Conservation (phyloP, 768 basidiomycete genomes). For the Serendipita vermifera region DNA sequence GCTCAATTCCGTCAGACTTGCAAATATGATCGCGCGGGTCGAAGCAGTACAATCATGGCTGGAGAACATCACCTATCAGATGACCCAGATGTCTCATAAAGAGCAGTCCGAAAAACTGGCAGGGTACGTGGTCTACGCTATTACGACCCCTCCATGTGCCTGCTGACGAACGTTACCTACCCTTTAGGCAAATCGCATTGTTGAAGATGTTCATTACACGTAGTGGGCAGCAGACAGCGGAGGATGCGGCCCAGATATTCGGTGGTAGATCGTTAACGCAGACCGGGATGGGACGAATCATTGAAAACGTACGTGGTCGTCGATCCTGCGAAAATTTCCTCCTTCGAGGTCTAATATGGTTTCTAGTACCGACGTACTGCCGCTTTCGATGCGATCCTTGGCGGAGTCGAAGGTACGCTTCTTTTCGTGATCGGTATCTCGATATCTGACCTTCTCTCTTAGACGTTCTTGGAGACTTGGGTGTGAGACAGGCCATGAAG, state of each 20-base stretch:
- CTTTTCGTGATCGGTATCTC: background rate
- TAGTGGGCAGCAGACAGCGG: slow-evolving; percentile 41
- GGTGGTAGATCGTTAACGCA: slow-evolving; percentile 80
- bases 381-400: slow-evolving; percentile 37
- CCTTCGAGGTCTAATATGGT: background rate
- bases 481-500: slow-evolving; percentile 13
- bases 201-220: slow-evolving; percentile 61
- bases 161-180: background rate
- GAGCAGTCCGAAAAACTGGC: slow-evolving; percentile 78
- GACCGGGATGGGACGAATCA: slow-evolving; percentile 73
- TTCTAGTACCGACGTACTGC: slow-evolving; percentile 13
- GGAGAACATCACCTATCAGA: slow-evolving; percentile 80
- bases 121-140: slow-evolving; percentile 28
- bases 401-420: slow-evolving; percentile 47
- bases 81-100: slow-evolving; percentile 80
- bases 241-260: slow-evolving; percentile 74
- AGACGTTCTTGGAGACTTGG: slow-evolving; percentile 16
- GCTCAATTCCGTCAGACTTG: slow-evolving; percentile 30
- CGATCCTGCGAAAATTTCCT: background rate
- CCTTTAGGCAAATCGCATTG: slow-evolving; percentile 49
- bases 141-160: background rate
- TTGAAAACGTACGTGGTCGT: slow-evolving; percentile 55
- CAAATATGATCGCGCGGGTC: slow-evolving; percentile 78
- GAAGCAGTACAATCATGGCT: slow-evolving; percentile 83
- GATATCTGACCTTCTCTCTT: background rate